Percentiles rank a stretch among this genome's conserved stretches.
Evolutionary conservation across 345 rosid species (phyloP).

Genomic region (Clausena lansium): DNA sequence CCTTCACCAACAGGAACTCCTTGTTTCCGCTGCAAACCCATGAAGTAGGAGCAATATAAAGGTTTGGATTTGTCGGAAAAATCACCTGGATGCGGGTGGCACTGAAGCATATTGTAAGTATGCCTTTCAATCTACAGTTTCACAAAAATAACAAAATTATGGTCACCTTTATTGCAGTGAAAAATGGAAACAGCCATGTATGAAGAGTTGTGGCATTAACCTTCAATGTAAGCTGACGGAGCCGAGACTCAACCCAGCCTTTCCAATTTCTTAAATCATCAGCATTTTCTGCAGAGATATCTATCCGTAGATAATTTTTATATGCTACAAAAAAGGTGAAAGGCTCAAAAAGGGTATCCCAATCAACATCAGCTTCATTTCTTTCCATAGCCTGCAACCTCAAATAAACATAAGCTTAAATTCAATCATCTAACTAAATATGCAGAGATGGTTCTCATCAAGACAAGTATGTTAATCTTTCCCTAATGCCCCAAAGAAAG

Average conservation of each 20-base stretch:
- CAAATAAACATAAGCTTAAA: constrained; percentile 21
- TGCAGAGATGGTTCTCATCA: background rate
- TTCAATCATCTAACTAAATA: background rate
- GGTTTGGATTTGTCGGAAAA: constrained; percentile 73
- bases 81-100: constrained; percentile 92
- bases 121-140: constrained; percentile 77
- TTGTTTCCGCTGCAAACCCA: constrained; percentile 96
- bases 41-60: constrained; percentile 71
- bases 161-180: background rate
- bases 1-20: constrained; percentile 78
- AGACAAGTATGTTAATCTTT: constrained; percentile 4
- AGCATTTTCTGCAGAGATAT: constrained; percentile 72
- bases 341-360: constrained; percentile 89
- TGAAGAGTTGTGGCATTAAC: constrained; percentile 26
- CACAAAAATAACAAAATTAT: constrained; percentile 26
- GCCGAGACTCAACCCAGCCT: constrained; percentile 99
- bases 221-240: constrained; percentile 91
- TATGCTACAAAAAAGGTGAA: constrained; percentile 91
- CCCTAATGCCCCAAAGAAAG: background rate
- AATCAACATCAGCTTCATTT: constrained; percentile 72
- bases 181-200: background rate
- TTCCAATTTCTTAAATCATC: constrained; percentile 92
- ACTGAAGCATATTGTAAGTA: constrained; percentile 79
- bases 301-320: constrained; percentile 86
- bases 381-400: constrained; percentile 81